Percentiles rank a stretch among this genome's conserved stretches.
phyloP scores from a whole-genome alignment of 169 alveolate genomes.

The Cystoisospora suis region DNA sequence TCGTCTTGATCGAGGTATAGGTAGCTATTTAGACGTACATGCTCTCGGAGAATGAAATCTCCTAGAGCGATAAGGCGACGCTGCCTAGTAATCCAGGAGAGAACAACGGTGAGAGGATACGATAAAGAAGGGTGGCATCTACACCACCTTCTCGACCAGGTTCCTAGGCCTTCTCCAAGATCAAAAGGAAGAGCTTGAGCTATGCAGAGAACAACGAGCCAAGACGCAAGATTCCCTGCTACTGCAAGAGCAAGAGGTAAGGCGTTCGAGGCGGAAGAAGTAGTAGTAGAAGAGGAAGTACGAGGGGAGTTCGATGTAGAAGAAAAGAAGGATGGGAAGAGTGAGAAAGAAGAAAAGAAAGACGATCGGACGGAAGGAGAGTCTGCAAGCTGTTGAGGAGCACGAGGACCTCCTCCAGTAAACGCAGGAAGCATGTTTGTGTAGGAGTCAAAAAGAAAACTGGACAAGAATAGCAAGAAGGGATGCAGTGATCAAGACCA shows the following conservation, averaged over 20 bases:
- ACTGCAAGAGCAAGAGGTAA: not conserved
- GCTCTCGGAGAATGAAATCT: constrained; percentile 16
- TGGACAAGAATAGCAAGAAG: too few relatives aligned
- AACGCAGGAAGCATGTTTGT: too few relatives aligned
- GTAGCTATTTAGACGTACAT: not conserved
- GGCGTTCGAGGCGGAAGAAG: not conserved
- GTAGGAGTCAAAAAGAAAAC: too few relatives aligned
- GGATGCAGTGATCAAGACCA: too few relatives aligned
- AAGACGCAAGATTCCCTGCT: not conserved
- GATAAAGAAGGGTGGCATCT: not conserved
- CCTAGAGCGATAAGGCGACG: not conserved
- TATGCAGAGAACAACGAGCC: not conserved
- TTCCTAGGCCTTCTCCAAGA: constrained; percentile 1
- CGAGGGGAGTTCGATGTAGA: not conserved
- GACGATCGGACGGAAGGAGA: too few relatives aligned
- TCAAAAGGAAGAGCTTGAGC: constrained; percentile 29
- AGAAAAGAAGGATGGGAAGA: too few relatives aligned
- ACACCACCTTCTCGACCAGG: not conserved
- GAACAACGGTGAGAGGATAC: not conserved
- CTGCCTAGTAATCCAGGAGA: not conserved
- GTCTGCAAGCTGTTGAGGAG: too few relatives aligned
- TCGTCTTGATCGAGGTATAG: too few relatives aligned
- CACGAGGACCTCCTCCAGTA: too few relatives aligned
- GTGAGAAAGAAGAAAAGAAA: too few relatives aligned
- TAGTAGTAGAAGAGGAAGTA: not conserved